phyloP scores from a whole-genome alignment of 2,329 filamentous ascomycete genomes.

The Alternaria alternata region DNA sequence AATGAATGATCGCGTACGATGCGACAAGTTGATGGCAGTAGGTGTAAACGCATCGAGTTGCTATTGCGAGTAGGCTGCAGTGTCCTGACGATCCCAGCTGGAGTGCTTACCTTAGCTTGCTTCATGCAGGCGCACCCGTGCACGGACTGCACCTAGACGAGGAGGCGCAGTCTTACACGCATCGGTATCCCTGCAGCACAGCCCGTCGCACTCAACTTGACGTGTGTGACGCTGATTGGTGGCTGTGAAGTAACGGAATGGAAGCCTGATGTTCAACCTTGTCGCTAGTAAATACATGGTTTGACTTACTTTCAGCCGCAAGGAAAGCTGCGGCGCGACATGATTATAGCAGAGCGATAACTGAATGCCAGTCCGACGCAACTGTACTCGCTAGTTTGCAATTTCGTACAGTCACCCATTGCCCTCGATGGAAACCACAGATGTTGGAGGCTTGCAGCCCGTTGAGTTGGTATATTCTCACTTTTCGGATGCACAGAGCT shows the following conservation, averaged over 20 bases:
- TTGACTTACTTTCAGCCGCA: not conserved
- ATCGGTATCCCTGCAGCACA: constrained; percentile 21
- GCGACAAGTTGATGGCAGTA: not conserved
- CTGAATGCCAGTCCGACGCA: not conserved
- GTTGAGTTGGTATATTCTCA: not conserved
- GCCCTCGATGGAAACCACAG: not conserved
- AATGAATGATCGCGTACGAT: not conserved
- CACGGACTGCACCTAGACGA: not conserved
- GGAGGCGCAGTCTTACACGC: not conserved
- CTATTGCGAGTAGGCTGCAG: not conserved
- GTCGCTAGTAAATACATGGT: not conserved
- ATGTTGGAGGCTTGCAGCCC: not conserved
- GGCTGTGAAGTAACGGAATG: not conserved
- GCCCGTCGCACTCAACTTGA: constrained; percentile 39
- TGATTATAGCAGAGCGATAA: not conserved
- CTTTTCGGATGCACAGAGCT: not conserved
- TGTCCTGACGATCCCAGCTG: not conserved
- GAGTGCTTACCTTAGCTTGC: not conserved
- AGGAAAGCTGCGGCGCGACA: not conserved
- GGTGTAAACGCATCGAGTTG: not conserved
- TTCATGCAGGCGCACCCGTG: constrained; percentile 21
- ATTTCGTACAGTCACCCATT: not conserved
- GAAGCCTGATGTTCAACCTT: not conserved
- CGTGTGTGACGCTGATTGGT: constrained; percentile 39
- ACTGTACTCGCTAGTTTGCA: not conserved